These are phyloP conservation scores for Acidiella bohemica DNA, from an alignment of 495 filamentous ascomycete species.

Conservation along the genomic window DNA sequence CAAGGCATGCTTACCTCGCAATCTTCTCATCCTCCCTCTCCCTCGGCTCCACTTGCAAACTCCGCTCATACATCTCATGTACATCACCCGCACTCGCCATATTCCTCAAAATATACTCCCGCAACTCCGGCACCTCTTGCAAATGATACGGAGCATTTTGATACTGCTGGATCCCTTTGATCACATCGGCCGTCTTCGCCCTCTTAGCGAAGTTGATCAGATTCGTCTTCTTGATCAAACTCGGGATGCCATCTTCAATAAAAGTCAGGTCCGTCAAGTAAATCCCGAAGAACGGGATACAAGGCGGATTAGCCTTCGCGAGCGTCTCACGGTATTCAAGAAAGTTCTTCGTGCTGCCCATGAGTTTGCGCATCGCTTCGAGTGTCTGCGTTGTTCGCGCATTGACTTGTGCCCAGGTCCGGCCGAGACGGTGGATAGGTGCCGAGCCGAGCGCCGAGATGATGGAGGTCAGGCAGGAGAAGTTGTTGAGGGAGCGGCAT, in stretches of 20 bases:
- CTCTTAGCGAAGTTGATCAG: conserved; percentile 98
- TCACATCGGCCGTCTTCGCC: conserved; percentile 93
- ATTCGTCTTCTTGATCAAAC: conserved; percentile 83
- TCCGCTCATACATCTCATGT: conserved; percentile 97
- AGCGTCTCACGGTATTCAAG: conserved; percentile 87
- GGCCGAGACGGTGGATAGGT: conserved; percentile 80
- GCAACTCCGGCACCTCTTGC: conserved; percentile 76
- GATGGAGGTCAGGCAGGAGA: conserved; percentile 95
- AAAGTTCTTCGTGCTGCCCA: conserved; percentile 98
- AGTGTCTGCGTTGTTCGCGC: conserved; percentile 63
- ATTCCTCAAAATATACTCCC: conserved; percentile 92
- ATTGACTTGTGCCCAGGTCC: conserved; percentile 92
- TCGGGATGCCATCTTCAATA: conserved; percentile 96
- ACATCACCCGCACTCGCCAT: conserved; percentile 90
- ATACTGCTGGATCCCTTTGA: conserved; percentile 95
- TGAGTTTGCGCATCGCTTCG: conserved; percentile 82
- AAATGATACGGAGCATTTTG: conserved; percentile 91
- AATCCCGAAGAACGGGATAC: conserved; percentile 98
- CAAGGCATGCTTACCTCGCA: conserved; percentile 50
- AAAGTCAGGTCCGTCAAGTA: conserved; percentile 97
- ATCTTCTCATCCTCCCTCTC: conserved; percentile 95
- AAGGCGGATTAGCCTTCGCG: conserved; percentile 85
- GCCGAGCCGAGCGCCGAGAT: conserved; percentile 90
- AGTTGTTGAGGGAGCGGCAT: conserved; percentile 90
- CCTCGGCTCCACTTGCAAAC: conserved; percentile 78